Evolutionary conservation across 768 basidiomycete species (phyloP), one percentile per base, ranked within the genome.

Genomic region (Russula ochroleuca): DNA sequence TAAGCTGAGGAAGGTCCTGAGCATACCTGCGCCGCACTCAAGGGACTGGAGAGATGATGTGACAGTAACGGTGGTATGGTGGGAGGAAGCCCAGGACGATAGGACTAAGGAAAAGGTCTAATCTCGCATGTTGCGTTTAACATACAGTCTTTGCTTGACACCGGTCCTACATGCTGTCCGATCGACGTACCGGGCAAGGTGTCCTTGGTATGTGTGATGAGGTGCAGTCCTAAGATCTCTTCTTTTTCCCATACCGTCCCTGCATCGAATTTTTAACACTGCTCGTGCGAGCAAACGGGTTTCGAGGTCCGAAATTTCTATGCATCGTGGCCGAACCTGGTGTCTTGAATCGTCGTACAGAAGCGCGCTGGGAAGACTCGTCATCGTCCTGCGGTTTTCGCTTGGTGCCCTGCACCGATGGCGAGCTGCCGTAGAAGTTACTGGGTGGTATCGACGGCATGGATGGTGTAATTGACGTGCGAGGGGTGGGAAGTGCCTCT

Each of bases 31-130:
- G 6, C 90, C 91, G 17, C 75, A 83, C 66, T 85, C 92, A 31
- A 79, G 93, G 69, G 78, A 87, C 59, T 89, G 85, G 72, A 80
- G 93, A 49, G 93, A 95, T 70, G 93, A 95, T 72, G 81, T 88
- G 37, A 92, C 90, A 1, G 92, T 92, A 23, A 90, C 88, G 14
- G 90, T 91, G 37, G 81, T 91, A 28, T 91, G 86, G 83, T 94
- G 87, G 91, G 88, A 89, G 70, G 86, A 83, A 51, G 84, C 83
- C 19, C 78, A 78, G 21, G 81, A 83, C 68, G 70, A 71, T 10
- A 68, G 72, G 38, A 74, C 78, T 21, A 83, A 78, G 70, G 72
- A 82, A 49, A 87, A 85, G 70, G 75, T 88, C 63, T 90, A 72
- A 69, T 64, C 64, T 31, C 59, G 25, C 35, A 65, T 35, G 67